These are phyloP conservation scores for Colletotrichum lentis DNA, from an alignment of 2,329 filamentous ascomycete species.

Conservation along the genomic window DNA sequence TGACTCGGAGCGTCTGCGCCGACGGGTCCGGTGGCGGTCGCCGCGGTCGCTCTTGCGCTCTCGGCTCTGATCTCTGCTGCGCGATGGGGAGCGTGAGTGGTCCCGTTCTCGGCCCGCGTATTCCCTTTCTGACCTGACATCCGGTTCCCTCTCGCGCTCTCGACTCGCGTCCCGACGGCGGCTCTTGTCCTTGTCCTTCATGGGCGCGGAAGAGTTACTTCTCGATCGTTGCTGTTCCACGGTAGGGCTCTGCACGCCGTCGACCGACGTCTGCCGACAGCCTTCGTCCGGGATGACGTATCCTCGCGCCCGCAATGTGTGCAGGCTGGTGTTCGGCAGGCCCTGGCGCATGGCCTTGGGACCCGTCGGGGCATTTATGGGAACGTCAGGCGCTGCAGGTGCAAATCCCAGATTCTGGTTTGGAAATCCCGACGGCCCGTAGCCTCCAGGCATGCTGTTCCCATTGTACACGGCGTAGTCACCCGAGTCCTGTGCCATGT, in stretches of 20 bases:
- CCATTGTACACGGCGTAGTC: constrained; percentile 43
- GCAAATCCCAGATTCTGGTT: constrained; percentile 43
- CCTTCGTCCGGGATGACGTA: constrained; percentile 55
- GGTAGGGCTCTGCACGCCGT: constrained; percentile 45
- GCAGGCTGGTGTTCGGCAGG: constrained; percentile 80
- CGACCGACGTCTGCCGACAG: constrained; percentile 39
- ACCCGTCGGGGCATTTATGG: constrained; percentile 83
- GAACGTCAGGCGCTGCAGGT: constrained; percentile 52
- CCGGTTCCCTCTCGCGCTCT: constrained; percentile 46
- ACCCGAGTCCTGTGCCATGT: constrained; percentile 43
- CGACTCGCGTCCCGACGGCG: constrained; percentile 48
- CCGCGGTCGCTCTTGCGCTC: constrained; percentile 56
- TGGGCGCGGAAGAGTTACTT: constrained; percentile 57
- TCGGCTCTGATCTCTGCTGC: constrained; percentile 51
- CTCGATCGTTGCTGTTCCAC: constrained; percentile 52
- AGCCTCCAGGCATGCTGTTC: constrained; percentile 42
- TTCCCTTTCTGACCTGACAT: constrained; percentile 41
- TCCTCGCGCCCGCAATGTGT: constrained; percentile 66
- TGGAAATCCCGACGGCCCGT: constrained; percentile 31
- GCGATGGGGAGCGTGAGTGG: constrained; percentile 48
- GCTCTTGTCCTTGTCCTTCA: constrained; percentile 48
- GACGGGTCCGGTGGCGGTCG: constrained; percentile 50
- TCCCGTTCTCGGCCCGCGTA: constrained; percentile 38
- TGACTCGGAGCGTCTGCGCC: constrained; percentile 64
- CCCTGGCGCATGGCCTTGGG: constrained; percentile 95